A percentile compares a stretch with the other conserved stretches of the same genome.
Conservation (phyloP, 1,284 basidiomycete species). For the Sutorius eximius region DNA sequence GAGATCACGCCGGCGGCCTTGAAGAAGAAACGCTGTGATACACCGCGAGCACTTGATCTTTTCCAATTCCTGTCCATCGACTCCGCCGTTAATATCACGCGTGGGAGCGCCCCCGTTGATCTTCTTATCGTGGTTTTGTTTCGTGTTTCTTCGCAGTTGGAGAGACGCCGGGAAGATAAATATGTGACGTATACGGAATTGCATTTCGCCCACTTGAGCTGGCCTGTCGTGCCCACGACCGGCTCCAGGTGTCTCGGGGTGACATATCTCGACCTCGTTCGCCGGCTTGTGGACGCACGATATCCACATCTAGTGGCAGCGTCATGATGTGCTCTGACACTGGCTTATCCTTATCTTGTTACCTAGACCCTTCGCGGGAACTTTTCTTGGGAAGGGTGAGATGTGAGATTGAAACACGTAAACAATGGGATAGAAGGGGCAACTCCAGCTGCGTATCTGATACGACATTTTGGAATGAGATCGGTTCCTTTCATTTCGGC, state of each 20-base stretch:
- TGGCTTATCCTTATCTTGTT: background rate
- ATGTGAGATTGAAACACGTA: conserved; percentile 4
- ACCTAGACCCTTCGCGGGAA: conserved; percentile 1
- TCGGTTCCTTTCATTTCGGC: conserved; percentile 3
- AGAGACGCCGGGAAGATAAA: background rate
- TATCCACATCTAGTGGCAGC: background rate
- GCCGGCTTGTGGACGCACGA: background rate
- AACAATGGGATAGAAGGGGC: conserved; percentile 1
- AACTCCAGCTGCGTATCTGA: background rate
- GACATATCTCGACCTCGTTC: background rate
- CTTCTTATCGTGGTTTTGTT: background rate
- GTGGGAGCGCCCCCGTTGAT: background rate
- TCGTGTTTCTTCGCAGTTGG: conserved; percentile 1
- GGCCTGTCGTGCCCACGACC: background rate
- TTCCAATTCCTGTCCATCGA: background rate
- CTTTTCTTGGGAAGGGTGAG: background rate
- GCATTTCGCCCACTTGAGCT: background rate
- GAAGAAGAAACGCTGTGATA: conserved; percentile 1
- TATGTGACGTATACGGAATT: background rate
- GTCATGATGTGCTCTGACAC: background rate
- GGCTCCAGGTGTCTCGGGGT: background rate
- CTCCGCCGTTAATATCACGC: background rate
- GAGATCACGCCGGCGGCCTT: background rate
- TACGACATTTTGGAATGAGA: background rate
- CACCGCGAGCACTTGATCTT: background rate